Evolutionary conservation across 2,329 filamentous ascomycete species (phyloP).

Genomic region (Colletotrichum eleusines): DNA sequence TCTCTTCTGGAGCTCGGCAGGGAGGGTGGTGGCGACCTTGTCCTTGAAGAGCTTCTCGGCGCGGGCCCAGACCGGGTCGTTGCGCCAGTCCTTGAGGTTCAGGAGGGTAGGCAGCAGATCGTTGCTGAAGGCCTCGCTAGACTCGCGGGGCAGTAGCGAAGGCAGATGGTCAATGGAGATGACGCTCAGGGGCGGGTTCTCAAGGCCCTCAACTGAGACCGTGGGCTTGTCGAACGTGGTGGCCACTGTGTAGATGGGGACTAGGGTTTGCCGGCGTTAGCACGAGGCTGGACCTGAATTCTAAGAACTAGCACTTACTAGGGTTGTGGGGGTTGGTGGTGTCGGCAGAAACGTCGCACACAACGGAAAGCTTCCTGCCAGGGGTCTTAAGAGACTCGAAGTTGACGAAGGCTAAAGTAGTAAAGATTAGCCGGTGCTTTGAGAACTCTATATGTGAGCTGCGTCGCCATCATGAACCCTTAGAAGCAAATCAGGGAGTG

Average conservation of each 20-base stretch:
- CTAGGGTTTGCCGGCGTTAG: slow-evolving; percentile 47
- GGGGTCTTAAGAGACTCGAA: slow-evolving; percentile 74
- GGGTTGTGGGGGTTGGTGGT: slow-evolving; percentile 78
- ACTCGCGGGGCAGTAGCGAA: slow-evolving; percentile 85
- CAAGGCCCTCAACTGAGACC: slow-evolving; percentile 74
- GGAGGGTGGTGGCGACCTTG: slow-evolving; percentile 77
- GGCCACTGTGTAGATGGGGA: slow-evolving; percentile 86
- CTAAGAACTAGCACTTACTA: neutral
- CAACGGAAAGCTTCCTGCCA: slow-evolving; percentile 79
- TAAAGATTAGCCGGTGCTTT: slow-evolving; percentile 63
- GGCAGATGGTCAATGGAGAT: slow-evolving; percentile 92
- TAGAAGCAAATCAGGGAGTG: neutral
- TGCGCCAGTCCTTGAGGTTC: slow-evolving; percentile 80
- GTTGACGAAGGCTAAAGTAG: slow-evolving; percentile 73
- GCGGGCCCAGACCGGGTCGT: slow-evolving; percentile 82
- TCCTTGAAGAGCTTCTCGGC: slow-evolving; percentile 88
- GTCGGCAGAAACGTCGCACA: slow-evolving; percentile 84
- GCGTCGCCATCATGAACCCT: neutral
- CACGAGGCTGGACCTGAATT: slow-evolving; percentile 29
- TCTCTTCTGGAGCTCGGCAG: slow-evolving; percentile 53
- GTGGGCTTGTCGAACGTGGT: slow-evolving; percentile 93
- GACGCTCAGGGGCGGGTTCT: slow-evolving; percentile 75
- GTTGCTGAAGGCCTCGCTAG: slow-evolving; percentile 85
- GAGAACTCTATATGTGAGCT: neutral
- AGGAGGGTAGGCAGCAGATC: slow-evolving; percentile 83